phyloP scores from a whole-genome alignment of 345 rosid species.

The Passiflora organensis region DNA sequence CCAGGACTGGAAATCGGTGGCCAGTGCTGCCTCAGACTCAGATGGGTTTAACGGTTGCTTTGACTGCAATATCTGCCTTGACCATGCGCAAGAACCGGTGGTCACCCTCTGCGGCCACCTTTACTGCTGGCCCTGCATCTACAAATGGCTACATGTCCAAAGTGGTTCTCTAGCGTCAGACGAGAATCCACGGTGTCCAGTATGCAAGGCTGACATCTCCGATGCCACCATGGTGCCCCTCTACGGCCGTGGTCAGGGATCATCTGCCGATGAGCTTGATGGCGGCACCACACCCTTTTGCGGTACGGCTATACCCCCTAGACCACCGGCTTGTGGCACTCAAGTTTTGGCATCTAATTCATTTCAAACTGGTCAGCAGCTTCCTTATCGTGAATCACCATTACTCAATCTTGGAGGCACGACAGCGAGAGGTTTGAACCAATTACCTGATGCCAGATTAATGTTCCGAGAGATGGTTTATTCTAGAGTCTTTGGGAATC shows the following conservation, averaged over 20 bases:
- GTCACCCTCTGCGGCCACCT: conserved; percentile 94
- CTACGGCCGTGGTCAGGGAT: conserved; percentile 65
- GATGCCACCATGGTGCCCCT: conserved; percentile 82
- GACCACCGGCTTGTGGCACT: conserved; percentile 56
- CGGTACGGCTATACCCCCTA: conserved; percentile 50
- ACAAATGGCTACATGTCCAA: conserved; percentile 80
- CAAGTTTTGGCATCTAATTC: conserved; percentile 24
- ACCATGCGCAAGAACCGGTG: conserved; percentile 73
- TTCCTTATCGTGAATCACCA: conserved; percentile 46
- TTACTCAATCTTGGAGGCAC: conserved; percentile 28
- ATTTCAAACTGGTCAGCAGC: conserved; percentile 39
- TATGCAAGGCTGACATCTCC: conserved; percentile 81
- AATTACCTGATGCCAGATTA: conserved; percentile 45
- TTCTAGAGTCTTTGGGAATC: conserved; percentile 67
- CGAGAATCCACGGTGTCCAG: conserved; percentile 75
- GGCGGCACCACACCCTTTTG: conserved; percentile 24
- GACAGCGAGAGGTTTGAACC: conserved; percentile 27
- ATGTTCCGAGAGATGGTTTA: conserved; percentile 76
- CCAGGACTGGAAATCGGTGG: conserved; percentile 39
- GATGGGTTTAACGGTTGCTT: conserved; percentile 53
- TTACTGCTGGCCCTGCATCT: conserved; percentile 97
- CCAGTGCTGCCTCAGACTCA: conserved; percentile 15
- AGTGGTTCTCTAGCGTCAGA: conserved; percentile 51
- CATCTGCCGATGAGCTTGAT: conserved; percentile 24
- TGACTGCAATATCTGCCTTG: conserved; percentile 89